These are phyloP conservation scores for Nakaseomyces nivariensis DNA, from an alignment of 1,139 yeast genomes.

Conservation along the genomic window DNA sequence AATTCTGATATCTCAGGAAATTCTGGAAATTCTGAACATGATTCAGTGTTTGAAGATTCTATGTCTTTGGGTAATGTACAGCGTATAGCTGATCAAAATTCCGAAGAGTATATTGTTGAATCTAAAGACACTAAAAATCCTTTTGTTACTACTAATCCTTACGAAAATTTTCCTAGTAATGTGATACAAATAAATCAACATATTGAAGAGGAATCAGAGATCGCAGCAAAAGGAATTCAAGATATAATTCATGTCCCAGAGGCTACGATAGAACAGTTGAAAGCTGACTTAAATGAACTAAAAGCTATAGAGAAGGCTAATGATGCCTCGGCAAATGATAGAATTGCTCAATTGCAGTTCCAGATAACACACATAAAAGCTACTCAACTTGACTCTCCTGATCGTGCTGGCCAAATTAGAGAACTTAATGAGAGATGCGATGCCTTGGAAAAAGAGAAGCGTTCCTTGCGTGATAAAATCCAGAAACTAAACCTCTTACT, in stretches of 20 bases:
- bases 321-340: background rate
- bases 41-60: conserved; percentile 1
- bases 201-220: background rate
- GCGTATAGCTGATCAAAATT: background rate
- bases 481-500: background rate
- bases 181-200: background rate
- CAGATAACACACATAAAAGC: background rate
- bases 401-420: background rate
- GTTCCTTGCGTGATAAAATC: background rate
- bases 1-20: background rate
- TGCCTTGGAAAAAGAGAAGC: background rate
- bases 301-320: background rate
- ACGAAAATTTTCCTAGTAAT: background rate
- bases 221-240: background rate
- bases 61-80: background rate
- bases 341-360: background rate
- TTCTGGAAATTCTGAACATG: background rate
- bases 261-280: background rate
- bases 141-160: background rate
- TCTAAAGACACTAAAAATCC: background rate
- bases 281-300: background rate
- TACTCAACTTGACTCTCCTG: background rate
- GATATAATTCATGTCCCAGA: background rate
- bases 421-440: conserved; percentile 1
- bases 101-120: background rate